Percentiles rank a stretch among this genome's conserved stretches.
Evolutionary conservation across 2,329 filamentous ascomycete genomes (phyloP).

Genomic region (Nemania diffusa): DNA sequence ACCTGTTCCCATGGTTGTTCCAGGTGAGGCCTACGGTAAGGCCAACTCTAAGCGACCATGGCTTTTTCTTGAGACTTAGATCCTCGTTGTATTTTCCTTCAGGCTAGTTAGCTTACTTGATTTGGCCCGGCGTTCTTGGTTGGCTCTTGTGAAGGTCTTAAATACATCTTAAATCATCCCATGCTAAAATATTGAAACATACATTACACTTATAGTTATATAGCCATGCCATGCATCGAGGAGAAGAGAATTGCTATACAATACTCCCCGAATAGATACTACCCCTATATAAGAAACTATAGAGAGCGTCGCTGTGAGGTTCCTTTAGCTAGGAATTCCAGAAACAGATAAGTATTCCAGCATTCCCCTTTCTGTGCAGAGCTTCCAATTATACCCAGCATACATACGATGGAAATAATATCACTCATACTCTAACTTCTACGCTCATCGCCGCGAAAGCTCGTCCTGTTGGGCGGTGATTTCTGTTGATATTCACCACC

Average conservation of each 20-base stretch:
- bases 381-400: not conserved
- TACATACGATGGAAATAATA: not conserved
- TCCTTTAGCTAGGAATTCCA: not conserved
- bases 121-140: not conserved
- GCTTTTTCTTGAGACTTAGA: conserved; percentile 46
- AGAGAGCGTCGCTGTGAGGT: not conserved
- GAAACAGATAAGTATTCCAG: not conserved
- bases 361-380: not conserved
- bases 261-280: not conserved
- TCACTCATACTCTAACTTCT: not conserved
- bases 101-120: not conserved
- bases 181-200: not conserved
- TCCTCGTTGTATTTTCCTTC: not conserved
- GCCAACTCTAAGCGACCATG: conserved; percentile 46
- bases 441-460: not conserved
- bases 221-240: not conserved
- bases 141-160: not conserved
- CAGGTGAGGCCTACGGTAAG: conserved; percentile 48
- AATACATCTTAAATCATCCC: not conserved
- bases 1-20: conserved; percentile 57
- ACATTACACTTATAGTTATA: not conserved
- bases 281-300: not conserved
- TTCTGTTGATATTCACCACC: not conserved
- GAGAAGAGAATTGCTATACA: not conserved
- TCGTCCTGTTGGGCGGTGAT: not conserved